phyloP scores from a whole-genome alignment of 805 yeast genomes.

The Millerago galiae region DNA sequence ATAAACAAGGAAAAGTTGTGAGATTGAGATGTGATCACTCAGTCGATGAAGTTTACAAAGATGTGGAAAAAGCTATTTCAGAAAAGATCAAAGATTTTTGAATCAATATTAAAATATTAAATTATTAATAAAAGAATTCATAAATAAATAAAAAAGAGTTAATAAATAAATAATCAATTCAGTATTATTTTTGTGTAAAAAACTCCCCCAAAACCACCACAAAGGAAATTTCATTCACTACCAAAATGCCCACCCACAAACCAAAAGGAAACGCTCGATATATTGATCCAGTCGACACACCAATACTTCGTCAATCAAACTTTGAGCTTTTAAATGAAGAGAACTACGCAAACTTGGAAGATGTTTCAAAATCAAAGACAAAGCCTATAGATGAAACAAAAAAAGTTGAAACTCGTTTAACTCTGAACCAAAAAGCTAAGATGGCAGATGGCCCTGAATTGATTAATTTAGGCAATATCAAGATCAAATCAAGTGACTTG shows the following conservation, averaged over 20 bases:
- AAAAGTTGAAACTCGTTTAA: neutral
- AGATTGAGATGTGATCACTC: constrained; percentile 73
- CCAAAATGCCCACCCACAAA: neutral
- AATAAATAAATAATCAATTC: too few species aligned
- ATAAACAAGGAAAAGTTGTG: constrained; percentile 66
- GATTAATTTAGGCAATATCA: neutral
- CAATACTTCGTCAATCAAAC: neutral
- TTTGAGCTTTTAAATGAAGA: neutral
- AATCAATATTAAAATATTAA: neutral
- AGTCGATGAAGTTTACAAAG: constrained; percentile 67
- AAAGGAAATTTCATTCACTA: neutral
- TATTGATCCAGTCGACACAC: neutral
- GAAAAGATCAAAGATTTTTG: constrained; percentile 25
- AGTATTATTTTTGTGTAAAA: neutral
- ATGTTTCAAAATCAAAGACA: too few species aligned
- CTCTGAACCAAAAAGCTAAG: neutral
- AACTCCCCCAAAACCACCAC: too few species aligned
- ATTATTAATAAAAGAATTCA: too few species aligned
- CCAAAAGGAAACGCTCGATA: neutral
- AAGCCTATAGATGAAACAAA: too few species aligned
- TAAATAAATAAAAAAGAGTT: too few species aligned
- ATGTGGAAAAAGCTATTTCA: constrained; percentile 62
- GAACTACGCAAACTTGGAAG: neutral
- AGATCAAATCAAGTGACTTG: neutral
- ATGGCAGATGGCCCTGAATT: neutral